phyloP scores from a whole-genome alignment of 257 asterid species.

The Nicotiana tabacum region DNA sequence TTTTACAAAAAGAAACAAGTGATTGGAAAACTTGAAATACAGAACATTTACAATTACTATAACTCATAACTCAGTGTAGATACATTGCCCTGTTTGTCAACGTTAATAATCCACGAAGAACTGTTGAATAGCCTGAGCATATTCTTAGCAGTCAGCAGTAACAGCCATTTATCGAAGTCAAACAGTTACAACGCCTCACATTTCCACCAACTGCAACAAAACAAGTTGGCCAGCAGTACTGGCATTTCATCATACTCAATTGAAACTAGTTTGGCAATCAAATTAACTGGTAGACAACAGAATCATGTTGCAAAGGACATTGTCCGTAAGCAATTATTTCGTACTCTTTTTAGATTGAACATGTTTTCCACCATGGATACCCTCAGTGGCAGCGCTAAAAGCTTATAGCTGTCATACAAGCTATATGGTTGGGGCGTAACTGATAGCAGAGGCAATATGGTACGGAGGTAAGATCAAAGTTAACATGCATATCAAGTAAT shows the following conservation, averaged over 20 bases:
- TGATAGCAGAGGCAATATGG: background rate
- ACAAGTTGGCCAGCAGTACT: background rate
- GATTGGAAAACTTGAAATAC: background rate
- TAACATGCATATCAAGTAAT: background rate
- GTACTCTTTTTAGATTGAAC: background rate
- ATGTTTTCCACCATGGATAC: background rate
- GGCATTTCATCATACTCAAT: background rate
- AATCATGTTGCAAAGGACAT: background rate
- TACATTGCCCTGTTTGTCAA: background rate
- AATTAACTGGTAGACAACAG: background rate
- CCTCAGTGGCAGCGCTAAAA: background rate
- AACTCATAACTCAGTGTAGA: background rate
- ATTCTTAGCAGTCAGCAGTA: background rate
- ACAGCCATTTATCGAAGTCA: background rate
- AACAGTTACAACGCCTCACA: background rate
- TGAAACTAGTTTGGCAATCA: background rate
- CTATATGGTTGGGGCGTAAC: background rate
- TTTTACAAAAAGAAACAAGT: background rate
- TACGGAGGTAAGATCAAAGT: background rate
- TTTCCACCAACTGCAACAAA: constrained; percentile 3
- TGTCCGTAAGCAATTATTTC: background rate
- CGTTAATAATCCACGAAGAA: background rate
- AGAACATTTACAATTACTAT: background rate
- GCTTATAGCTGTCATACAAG: background rate
- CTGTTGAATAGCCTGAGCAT: background rate